These are phyloP conservation scores for Amauroascus verrucosus DNA, from an alignment of 2,329 filamentous ascomycete species.

Conservation along the genomic window DNA sequence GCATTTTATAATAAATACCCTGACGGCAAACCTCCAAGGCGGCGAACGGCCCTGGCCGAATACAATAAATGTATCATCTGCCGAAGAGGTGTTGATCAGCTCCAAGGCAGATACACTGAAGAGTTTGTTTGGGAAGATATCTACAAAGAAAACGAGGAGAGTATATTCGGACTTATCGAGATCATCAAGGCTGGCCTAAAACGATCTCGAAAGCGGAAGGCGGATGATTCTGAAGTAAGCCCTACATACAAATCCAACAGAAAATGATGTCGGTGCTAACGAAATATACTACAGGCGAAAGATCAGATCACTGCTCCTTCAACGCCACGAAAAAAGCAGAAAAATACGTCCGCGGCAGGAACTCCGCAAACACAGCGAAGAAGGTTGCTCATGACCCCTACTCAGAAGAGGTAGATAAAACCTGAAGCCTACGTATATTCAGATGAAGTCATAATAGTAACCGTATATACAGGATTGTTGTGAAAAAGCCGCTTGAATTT, in stretches of 20 bases:
- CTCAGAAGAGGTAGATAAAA: conserved; percentile 47
- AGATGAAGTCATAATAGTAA: not conserved
- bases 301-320: conserved; percentile 27
- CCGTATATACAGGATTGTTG: conserved; percentile 42
- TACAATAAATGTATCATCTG: conserved; percentile 84
- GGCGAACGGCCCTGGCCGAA: conserved; percentile 49
- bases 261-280: conserved; percentile 17
- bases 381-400: conserved; percentile 48
- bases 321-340: conserved; percentile 51
- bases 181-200: conserved; percentile 57
- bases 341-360: conserved; percentile 36
- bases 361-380: conserved; percentile 36
- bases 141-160: conserved; percentile 55
- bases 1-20: conserved; percentile 62
- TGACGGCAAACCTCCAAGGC: conserved; percentile 61
- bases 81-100: conserved; percentile 75
- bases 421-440: not conserved
- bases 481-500: conserved; percentile 88
- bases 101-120: conserved; percentile 81
- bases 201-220: conserved; percentile 49
- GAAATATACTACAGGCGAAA: conserved; percentile 17
- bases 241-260: not conserved
- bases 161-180: conserved; percentile 55
- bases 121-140: conserved; percentile 88
- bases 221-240: conserved; percentile 31